Conservation (phyloP, 2,329 filamentous ascomycete genomes). For the Clarireedia monteithiana region DNA sequence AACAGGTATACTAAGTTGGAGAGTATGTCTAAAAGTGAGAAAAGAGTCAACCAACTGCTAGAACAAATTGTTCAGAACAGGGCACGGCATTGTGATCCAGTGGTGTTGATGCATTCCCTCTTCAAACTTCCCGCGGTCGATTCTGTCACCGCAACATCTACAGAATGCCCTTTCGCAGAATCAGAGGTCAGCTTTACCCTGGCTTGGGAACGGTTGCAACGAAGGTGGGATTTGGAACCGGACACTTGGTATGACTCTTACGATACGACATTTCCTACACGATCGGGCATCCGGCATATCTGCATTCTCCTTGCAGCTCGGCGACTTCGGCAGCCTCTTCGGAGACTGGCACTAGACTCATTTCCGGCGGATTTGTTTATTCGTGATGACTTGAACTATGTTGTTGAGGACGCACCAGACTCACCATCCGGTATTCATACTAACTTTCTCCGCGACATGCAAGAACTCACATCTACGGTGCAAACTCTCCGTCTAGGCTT, state of each 20-base stretch:
- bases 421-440: background rate
- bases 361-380: constrained; percentile 1
- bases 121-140: background rate
- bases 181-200: background rate
- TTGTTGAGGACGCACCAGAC: background rate
- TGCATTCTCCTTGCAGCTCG: constrained; percentile 3
- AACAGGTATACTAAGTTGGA: constrained; percentile 1
- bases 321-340: background rate
- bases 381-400: background rate
- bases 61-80: constrained; percentile 2
- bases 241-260: constrained; percentile 3
- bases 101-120: background rate
- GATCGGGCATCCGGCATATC: background rate
- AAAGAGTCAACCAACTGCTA: background rate
- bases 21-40: background rate
- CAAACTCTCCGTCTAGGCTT: constrained; percentile 1
- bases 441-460: constrained; percentile 1
- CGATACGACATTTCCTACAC: constrained; percentile 4
- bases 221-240: background rate
- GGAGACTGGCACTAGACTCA: background rate
- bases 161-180: background rate
- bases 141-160: background rate
- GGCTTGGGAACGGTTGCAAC: background rate
- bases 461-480: background rate
- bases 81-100: background rate